Base-by-base conservation (phyloP, 768 basidiomycete species). In the Hypholoma fasciculare region DNA sequence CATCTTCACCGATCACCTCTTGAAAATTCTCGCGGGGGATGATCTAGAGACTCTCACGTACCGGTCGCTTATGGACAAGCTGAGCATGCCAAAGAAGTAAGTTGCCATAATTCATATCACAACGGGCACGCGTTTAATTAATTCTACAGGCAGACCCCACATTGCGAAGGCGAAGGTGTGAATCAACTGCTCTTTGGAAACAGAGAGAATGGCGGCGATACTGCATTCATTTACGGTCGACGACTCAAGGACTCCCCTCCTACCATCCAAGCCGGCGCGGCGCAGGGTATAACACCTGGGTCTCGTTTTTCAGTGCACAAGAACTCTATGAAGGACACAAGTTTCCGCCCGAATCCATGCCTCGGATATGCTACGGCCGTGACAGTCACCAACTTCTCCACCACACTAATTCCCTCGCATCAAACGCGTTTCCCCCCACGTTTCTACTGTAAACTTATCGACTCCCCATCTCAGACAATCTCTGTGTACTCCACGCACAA, bases 131-230 rank as follows among this genome's bases (percentile, higher is more conserved):
- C 13, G 14, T 39, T 23, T 46, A 38, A 11, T 6, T 19, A 50
- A 17, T 51, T 51, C 14, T 17, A 42, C 27, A 73, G 74, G 62
- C 74, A 76, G 60, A 72, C 71, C 7, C 72, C 75, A 0, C 73
- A 74, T 51, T 74, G 70, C 38, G 71, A 73, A 59, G 75, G 75
- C 5, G 64, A 66, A 23, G 61, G 71, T 7, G 62, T 73, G n/a
- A 60, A 70, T 23, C 59, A 72, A 40, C 65, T 69, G 13, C 56
- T 76, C 1, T 76, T 76, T 63, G 72, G 72, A 49, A 66, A 64
- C 27, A 61, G 59, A 54, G 67, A 59, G 7, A 26, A 42, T 16
- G 69, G 70, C 14, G 72, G 69, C 8, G 72, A 75, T 52, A 56
- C 62, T 0, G 64, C 65, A 13, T 69, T 71, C 37, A 70, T 75